These are phyloP conservation scores for Incumbomyces lentus DNA, from an alignment of 2,329 filamentous ascomycete species.

Conservation along the genomic window DNA sequence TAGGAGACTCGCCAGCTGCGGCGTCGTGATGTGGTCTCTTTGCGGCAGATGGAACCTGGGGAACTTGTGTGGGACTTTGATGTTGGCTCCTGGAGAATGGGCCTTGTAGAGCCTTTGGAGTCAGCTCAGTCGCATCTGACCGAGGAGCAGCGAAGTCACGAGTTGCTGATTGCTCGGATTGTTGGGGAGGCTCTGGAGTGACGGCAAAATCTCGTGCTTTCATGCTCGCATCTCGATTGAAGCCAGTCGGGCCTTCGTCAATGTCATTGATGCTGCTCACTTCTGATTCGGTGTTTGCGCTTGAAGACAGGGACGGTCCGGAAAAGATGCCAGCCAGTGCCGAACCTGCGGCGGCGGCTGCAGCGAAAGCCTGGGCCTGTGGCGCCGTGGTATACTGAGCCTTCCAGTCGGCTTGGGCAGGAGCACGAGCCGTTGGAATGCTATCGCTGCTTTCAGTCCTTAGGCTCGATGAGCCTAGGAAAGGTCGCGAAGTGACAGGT, in stretches of 20 bases:
- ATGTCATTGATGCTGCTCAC: slow-evolving; percentile 3
- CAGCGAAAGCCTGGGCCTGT: slow-evolving; percentile 26
- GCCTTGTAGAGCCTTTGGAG: slow-evolving; percentile 1
- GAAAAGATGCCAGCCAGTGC: slow-evolving; percentile 39
- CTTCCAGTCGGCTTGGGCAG: neutral
- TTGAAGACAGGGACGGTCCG: slow-evolving; percentile 26
- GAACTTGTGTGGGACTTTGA: neutral
- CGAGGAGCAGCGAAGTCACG: slow-evolving; percentile 1
- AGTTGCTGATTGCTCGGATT: neutral
- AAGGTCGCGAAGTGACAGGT: slow-evolving; percentile 3
- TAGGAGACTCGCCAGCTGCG: neutral
- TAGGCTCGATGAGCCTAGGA: neutral
- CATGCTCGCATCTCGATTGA: neutral
- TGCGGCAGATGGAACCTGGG: neutral
- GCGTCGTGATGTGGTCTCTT: neutral
- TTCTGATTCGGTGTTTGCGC: slow-evolving; percentile 19
- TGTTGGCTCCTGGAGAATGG: neutral
- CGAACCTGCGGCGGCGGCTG: slow-evolving; percentile 37
- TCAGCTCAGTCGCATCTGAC: slow-evolving; percentile 4
- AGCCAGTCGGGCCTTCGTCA: neutral
- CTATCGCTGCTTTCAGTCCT: slow-evolving; percentile 15
- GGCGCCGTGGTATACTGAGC: slow-evolving; percentile 8
- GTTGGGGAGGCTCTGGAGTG: neutral
- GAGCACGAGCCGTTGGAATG: slow-evolving; percentile 16
- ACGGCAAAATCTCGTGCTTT: slow-evolving; percentile 1